Evolutionary conservation across 2,329 filamentous ascomycete species (phyloP), one percentile per base, ranked within the genome.

Genomic region (Pseudopithomyces chartarum): DNA sequence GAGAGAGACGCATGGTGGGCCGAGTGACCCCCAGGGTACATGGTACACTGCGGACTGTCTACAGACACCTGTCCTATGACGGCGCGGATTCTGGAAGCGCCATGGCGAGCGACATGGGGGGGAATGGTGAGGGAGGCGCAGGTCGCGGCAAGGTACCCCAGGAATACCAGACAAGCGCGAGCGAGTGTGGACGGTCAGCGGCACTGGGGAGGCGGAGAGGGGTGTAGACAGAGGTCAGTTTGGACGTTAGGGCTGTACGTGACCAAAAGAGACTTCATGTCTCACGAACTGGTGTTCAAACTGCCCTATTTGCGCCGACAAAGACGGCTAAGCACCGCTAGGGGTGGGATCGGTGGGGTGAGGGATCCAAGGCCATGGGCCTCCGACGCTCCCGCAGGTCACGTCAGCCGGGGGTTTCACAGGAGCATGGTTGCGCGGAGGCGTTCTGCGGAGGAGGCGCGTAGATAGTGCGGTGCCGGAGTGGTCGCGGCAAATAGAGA

Each of bases 401-500:
- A 67, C 50, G 63, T 70, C 68, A 68, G 65, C 66, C 48, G 48
- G 48, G 54, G 54, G 63, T 68, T 68, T 66, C 57, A 65, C 56
- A 53, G 48, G 62, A 48, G 54, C 40, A 55, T 64, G 68, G 64
- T n/a, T n/a, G n/a, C 60, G 64, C 57, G 60, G 53, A 58, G 57
- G 55, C 13, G 52, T 38, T 60, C 49, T 60, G 58, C 56, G 57
- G 61, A 54, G 46, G 56, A 51, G 34, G 34, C 19, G 43, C 20
- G 44, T 32, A 47, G 52, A 50, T 61, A 58, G 59, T 62, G 59
- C 58, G 57, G 59, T 62, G 59, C 58, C 61, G 68, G 67, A 69
- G 61, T 67, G 53, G 61, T 66, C 63, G 64, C 64, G 67, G 69
- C 70, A 70, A 73, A 73, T 70, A 49, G 62, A 60, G 65, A 60